phyloP scores from a whole-genome alignment of 2,329 filamentous ascomycete species.

The Tolypocladium sp. region DNA sequence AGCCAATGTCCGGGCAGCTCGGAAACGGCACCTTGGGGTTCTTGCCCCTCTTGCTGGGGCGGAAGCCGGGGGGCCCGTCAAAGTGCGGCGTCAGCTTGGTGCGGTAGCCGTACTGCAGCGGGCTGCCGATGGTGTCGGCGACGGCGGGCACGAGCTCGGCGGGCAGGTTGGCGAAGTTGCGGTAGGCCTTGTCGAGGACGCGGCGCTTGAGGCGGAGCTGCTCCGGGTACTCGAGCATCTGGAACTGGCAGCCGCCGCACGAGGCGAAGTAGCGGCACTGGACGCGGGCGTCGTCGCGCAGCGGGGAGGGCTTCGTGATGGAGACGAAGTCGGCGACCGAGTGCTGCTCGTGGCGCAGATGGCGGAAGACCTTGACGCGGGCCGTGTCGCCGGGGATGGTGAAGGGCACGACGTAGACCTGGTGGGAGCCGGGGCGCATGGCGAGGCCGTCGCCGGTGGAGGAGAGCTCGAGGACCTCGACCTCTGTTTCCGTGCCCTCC shows the following conservation, averaged over 20 bases:
- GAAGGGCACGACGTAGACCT: constrained; percentile 82
- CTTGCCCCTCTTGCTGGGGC: constrained; percentile 40
- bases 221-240: constrained; percentile 85
- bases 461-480: constrained; percentile 73
- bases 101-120: constrained; percentile 84
- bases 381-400: constrained; percentile 76
- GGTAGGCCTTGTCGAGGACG: constrained; percentile 85
- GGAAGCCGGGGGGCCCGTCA: constrained; percentile 57
- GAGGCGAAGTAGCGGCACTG: constrained; percentile 77
- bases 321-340: constrained; percentile 75
- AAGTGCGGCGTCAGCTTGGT: constrained; percentile 98
- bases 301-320: constrained; percentile 61
- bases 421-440: constrained; percentile 50
- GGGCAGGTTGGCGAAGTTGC: constrained; percentile 78
- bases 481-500: constrained; percentile 65
- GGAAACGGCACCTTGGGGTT: constrained; percentile 40
- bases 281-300: constrained; percentile 69
- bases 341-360: constrained; percentile 57
- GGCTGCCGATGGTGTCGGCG: constrained; percentile 79
- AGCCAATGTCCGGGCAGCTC: constrained; percentile 73
- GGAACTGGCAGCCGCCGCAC: constrained; percentile 92
- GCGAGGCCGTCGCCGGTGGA: constrained; percentile 90
- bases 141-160: constrained; percentile 67
- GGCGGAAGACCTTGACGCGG: constrained; percentile 68
- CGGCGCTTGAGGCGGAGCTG: constrained; percentile 78